Base-by-base conservation (phyloP, 2,329 filamentous ascomycete species). In the Emydomyces testavorans region DNA sequence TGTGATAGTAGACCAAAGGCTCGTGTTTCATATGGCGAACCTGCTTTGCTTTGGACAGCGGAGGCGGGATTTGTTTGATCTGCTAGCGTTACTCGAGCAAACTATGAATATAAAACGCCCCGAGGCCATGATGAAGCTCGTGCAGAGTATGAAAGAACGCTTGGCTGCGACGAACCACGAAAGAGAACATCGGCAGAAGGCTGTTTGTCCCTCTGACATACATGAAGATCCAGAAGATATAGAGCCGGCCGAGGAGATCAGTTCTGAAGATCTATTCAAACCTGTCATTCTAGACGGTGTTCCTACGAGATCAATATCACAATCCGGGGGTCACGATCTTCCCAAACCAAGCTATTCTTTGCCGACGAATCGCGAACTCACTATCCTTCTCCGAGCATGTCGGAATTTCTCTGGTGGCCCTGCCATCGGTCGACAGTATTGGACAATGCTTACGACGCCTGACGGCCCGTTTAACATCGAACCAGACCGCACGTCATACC, bases 1-100 rank as follows among this genome's bases (percentile, higher is more conserved):
- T 44, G 56, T 96, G 13, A 58, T 73, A 41, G 72, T 96, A 16
- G 89, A 95, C 57, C 86, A 92, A 63, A 69, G 77, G 48, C 70
- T 96, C 16, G 82, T 93, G 2, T 82, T 79, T 58, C 74, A 83
- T 24, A 94, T 96, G 85, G 87, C 82, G 4, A 75, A 81, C 29
- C 56, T 94, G 2, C 71, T 96, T n/a, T 67, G 88, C 18, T 68
- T 82, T 42, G 79, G 83, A 13, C 68, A 65, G 29, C 66, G 73
- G 8, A 70, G 76, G 15, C 65, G 71, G 42, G 81, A 92, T 56
- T 80, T 76, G 63, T 78, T 83, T 52, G 78, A 86, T 56, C 71
- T 94, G 1, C 73, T 94, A 18, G 77, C 77, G 32, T 70, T 95
- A 16, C 66, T 93, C n/a, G 75, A 87, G 55, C 82, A 94, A 65